Conservation (phyloP, 257 asterid species). For the Ilex aquifolium region DNA sequence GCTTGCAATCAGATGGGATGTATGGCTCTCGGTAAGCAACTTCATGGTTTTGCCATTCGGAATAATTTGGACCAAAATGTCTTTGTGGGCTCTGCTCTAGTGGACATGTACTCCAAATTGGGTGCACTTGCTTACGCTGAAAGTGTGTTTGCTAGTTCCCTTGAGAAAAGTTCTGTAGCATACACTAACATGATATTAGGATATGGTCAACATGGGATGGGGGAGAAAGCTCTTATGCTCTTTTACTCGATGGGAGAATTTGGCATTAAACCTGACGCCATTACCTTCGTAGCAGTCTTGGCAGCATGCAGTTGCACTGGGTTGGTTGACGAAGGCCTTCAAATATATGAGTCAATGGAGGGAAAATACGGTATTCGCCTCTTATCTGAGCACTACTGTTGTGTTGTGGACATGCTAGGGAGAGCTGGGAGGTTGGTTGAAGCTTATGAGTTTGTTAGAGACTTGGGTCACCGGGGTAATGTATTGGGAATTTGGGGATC, state of each 20-base stretch:
- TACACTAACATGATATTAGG: constrained; percentile 87
- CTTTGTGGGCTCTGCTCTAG: constrained; percentile 72
- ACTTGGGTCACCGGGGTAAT: constrained; percentile 49
- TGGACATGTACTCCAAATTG: constrained; percentile 88
- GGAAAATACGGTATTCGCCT: constrained; percentile 50
- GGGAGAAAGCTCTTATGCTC: constrained; percentile 53
- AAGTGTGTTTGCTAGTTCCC: constrained; percentile 39
- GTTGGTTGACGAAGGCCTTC: constrained; percentile 59
- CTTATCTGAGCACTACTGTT: constrained; percentile 62
- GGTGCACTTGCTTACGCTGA: constrained; percentile 66
- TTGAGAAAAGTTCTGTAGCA: constrained; percentile 64
- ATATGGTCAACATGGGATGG: constrained; percentile 89
- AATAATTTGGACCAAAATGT: constrained; percentile 52
- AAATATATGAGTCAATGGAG: constrained; percentile 59
- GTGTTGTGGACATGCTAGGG: constrained; percentile 84
- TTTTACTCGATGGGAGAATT: constrained; percentile 48
- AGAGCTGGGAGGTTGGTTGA: constrained; percentile 81
- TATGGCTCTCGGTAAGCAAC: constrained; percentile 54
- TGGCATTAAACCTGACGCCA: constrained; percentile 44
- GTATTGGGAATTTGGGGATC: constrained; percentile 79
- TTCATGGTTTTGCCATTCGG: constrained; percentile 64
- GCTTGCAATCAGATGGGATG: constrained; percentile 66
- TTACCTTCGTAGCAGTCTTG: constrained; percentile 60
- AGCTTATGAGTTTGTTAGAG: constrained; percentile 57
- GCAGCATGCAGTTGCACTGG: constrained; percentile 85